A percentile compares a stretch with the other conserved stretches of the same genome.
Evolutionary conservation across 257 asterid species (phyloP).

Genomic region (Petrea volubilis): DNA sequence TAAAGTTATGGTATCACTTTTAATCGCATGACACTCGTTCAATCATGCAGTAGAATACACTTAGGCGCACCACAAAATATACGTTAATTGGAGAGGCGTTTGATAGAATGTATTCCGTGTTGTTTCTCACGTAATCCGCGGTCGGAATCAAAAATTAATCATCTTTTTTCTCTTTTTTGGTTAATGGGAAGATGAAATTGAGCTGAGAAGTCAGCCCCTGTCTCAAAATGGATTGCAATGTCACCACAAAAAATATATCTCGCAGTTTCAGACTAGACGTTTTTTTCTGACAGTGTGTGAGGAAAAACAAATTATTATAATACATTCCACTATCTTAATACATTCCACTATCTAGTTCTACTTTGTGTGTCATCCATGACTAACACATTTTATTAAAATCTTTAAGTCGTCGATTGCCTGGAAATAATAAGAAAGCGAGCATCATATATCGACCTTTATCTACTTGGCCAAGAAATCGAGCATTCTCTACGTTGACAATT

Average conservation of each 20-base stretch:
- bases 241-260: background rate
- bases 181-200: constrained; percentile 6
- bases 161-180: background rate
- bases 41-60: no score
- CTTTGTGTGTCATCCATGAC: constrained; percentile 3
- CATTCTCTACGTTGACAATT: background rate
- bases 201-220: constrained; percentile 15
- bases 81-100: no score
- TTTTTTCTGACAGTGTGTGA: background rate
- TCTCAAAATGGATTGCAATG: constrained; percentile 16
- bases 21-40: no score
- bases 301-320: background rate
- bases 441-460: background rate
- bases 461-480: background rate
- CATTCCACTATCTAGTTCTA: background rate
- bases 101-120: background rate
- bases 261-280: constrained; percentile 5
- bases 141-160: background rate
- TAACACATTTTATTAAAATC: background rate
- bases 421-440: background rate
- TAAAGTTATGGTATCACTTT: no score
- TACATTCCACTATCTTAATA: constrained; percentile 21
- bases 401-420: background rate
- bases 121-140: constrained; percentile 15
- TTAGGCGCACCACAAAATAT: no score